These are phyloP conservation scores for Dictyophora rubrovolvata DNA, from an alignment of 768 basidiomycete species.

Conservation along the genomic window DNA sequence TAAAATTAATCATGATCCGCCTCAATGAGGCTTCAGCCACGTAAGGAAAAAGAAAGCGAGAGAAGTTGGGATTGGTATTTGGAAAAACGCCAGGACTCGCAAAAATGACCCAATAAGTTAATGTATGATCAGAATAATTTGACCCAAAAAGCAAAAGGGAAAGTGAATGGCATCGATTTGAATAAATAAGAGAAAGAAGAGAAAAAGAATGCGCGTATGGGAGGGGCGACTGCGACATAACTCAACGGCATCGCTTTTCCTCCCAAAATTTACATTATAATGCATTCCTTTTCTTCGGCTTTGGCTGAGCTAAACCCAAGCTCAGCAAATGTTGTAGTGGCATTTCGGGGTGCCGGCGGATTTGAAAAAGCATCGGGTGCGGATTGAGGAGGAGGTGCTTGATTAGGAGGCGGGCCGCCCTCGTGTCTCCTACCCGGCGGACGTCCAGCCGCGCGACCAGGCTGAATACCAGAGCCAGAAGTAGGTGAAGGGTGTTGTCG, in stretches of 20 bases:
- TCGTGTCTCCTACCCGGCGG: conserved; percentile 22
- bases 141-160: too few relatives aligned
- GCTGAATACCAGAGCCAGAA: conserved; percentile 15
- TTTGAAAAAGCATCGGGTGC: background rate
- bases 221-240: background rate
- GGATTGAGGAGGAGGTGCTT: background rate
- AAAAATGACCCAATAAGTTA: too few relatives aligned
- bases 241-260: background rate
- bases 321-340: conserved; percentile 70
- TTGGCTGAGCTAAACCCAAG: conserved; percentile 83
- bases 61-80: too few relatives aligned
- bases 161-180: too few relatives aligned
- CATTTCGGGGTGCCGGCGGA: background rate
- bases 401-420: conserved; percentile 1
- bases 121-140: too few relatives aligned
- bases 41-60: too few relatives aligned
- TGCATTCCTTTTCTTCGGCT: conserved; percentile 72
- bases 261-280: conserved; percentile 60
- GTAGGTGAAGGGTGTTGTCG: conserved; percentile 17
- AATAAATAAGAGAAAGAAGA: background rate
- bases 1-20: too few relatives aligned
- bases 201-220: background rate
- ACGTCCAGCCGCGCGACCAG: conserved; percentile 20
- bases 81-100: too few relatives aligned
- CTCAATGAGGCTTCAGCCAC: too few relatives aligned